Conservation (phyloP, 208 protist species). For the Trypanosoma lewisi region DNA sequence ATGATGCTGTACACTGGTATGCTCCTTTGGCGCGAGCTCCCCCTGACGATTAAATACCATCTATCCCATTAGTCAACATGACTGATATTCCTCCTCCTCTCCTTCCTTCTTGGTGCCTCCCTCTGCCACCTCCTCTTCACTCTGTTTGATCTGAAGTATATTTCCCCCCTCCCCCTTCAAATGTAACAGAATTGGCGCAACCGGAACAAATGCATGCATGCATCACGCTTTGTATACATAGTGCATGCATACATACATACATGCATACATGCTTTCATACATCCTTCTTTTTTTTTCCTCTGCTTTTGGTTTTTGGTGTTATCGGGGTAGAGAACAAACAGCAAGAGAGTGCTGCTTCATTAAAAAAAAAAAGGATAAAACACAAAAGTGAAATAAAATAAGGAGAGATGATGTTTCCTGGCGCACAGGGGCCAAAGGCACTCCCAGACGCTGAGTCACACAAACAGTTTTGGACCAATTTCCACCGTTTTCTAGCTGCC, state of each 20-base stretch:
- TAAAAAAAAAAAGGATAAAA: background rate
- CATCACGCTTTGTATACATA: too few relatives aligned
- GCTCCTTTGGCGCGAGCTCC: slow-evolving; percentile 23
- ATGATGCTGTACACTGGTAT: slow-evolving; percentile 23
- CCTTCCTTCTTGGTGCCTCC: slow-evolving; percentile 2
- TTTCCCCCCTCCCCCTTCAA: too few relatives aligned
- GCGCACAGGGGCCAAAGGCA: slow-evolving; percentile 66
- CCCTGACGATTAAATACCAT: slow-evolving; percentile 22
- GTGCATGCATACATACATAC: too few relatives aligned
- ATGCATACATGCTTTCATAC: too few relatives aligned
- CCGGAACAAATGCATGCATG: too few relatives aligned
- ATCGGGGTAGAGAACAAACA: background rate
- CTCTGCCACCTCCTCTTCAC: slow-evolving; percentile 1
- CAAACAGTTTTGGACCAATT: slow-evolving; percentile 68
- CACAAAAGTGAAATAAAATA: background rate
- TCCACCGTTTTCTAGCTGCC: slow-evolving; percentile 64
- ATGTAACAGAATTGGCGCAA: too few relatives aligned
- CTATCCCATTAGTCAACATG: slow-evolving; percentile 15
- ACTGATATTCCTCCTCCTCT: background rate
- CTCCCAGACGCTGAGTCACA: slow-evolving; percentile 68
- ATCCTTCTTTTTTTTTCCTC: slow-evolving; percentile 20
- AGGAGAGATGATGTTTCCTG: slow-evolving; percentile 61
- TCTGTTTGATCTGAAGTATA: too few relatives aligned
- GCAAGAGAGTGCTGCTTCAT: background rate
- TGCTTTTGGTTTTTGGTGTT: slow-evolving; percentile 21